Evolutionary conservation across 2,329 filamentous ascomycete species (phyloP).

Genomic region (Alternaria infectoria): DNA sequence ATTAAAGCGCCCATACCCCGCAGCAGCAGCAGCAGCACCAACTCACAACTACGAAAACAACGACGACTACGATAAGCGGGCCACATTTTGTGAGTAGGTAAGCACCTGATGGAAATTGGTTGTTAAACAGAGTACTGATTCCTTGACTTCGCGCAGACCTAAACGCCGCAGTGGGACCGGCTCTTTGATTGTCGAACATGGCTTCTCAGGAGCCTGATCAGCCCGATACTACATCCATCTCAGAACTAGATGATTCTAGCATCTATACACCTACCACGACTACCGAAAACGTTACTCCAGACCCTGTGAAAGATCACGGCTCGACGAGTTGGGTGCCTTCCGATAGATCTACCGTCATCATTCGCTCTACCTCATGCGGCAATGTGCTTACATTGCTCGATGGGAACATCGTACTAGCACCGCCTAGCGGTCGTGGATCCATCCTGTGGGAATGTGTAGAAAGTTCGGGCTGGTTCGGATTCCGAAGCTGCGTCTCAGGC

Average conservation of each 20-base stretch:
- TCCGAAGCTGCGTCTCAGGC: not conserved
- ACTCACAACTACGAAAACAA: not conserved
- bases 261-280: conserved; percentile 2
- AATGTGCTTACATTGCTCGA: conserved; percentile 14
- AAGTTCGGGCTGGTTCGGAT: conserved; percentile 14
- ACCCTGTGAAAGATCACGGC: not conserved
- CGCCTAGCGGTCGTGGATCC: conserved; percentile 3
- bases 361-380: conserved; percentile 8
- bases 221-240: not conserved
- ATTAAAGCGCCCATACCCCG: not conserved
- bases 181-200: not conserved
- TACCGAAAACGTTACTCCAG: not conserved
- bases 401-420: conserved; percentile 8
- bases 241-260: conserved; percentile 4
- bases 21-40: not conserved
- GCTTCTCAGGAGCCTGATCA: not conserved
- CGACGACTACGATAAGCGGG: not conserved
- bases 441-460: conserved; percentile 15
- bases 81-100: not conserved
- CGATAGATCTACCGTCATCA: conserved; percentile 8
- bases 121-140: not conserved
- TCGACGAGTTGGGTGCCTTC: conserved; percentile 1
- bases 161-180: not conserved
- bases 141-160: not conserved
- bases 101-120: not conserved